Base-by-base conservation (phyloP, 768 basidiomycete genomes). In the Lactarius hatsudake region DNA sequence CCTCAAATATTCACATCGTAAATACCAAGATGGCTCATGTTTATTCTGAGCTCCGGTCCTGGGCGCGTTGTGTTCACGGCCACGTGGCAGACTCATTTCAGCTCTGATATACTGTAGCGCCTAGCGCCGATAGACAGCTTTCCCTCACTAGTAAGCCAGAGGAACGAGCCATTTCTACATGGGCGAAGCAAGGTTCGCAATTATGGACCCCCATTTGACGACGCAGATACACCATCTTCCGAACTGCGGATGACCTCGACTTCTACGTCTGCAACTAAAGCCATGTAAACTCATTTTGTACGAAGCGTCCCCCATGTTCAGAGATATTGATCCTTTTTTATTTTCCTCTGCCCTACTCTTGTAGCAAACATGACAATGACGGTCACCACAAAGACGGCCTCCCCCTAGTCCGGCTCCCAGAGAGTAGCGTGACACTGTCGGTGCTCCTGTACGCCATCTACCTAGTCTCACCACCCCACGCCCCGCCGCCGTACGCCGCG, bases 261-360 rank as follows among this genome's bases (percentile, higher is more conserved):
- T 70, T 66, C 38, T 61, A 20, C 17, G 66, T 70, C 13, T 65
- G 71, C 43, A 62, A 28, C 26, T 28, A 2, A 28, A 28, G 38
- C 63, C 34, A 59, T 73, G 30, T 32, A 32, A 10, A 34, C 1
- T 34, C 9, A 34, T 34, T 34, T 26, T 73, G 8, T 61, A 34
- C 10, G 64, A 67, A 42, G 62, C 66, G 8, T 70, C 69, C n/a
- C 62, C 62, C 32, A 42, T 68, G 18, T 63, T 70, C 64, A 53
- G 42, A 26, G 62, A 45, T 28, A 60, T 32, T 28, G 26, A 28
- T 28, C 26, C 26, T 28, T 66, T 53, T 66, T 66, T 40, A 61
- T 54, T 5, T 53, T 61, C 13, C 60, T 53, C 20, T 54, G 43
- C 43, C 64, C 57, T 12, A 20, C 26, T 28, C 34, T 13, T 17